These are phyloP conservation scores for Kurtzmaniella natalensis DNA, from an alignment of 1,139 yeast species.

Conservation along the genomic window DNA sequence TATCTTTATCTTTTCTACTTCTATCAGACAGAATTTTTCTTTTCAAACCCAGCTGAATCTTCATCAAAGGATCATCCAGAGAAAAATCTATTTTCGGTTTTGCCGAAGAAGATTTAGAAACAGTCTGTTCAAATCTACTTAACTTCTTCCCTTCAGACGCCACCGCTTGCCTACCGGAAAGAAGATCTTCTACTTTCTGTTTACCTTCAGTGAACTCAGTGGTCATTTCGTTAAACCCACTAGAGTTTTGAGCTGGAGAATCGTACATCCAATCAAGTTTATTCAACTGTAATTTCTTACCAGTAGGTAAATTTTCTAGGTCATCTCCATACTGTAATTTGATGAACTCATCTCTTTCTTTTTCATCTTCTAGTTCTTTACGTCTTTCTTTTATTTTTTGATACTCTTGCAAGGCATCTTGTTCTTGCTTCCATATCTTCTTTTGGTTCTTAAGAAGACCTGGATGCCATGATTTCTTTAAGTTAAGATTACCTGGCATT, in stretches of 20 bases:
- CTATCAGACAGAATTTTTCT: too few species aligned
- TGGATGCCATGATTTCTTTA: conserved; percentile 96
- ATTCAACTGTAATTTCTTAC: conserved; percentile 41
- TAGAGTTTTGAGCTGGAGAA: conserved; percentile 24
- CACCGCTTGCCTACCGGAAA: conserved; percentile 15
- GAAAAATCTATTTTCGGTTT: conserved; percentile 14
- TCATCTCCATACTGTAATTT: conserved; percentile 46
- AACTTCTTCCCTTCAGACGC: conserved; percentile 8
- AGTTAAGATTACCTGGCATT: conserved; percentile 77
- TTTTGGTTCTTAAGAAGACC: conserved; percentile 80
- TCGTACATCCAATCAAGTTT: conserved; percentile 88
- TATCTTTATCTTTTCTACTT: too few species aligned
- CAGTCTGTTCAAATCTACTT: conserved; percentile 14
- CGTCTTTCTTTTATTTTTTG: conserved; percentile 61
- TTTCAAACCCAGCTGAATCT: conserved; percentile 27
- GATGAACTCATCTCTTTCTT: conserved; percentile 56
- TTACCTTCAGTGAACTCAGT: conserved; percentile 35
- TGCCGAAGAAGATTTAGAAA: conserved; percentile 7
- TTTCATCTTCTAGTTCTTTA: conserved; percentile 60
- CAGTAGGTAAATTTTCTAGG: conserved; percentile 27
- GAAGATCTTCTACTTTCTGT: conserved; percentile 29
- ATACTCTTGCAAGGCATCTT: conserved; percentile 69
- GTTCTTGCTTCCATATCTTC: conserved; percentile 82
- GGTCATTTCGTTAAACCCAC: conserved; percentile 31
- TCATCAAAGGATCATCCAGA: conserved; percentile 54